phyloP scores from a whole-genome alignment of 1,284 basidiomycete species.

The Papiliotrema flavescens region DNA sequence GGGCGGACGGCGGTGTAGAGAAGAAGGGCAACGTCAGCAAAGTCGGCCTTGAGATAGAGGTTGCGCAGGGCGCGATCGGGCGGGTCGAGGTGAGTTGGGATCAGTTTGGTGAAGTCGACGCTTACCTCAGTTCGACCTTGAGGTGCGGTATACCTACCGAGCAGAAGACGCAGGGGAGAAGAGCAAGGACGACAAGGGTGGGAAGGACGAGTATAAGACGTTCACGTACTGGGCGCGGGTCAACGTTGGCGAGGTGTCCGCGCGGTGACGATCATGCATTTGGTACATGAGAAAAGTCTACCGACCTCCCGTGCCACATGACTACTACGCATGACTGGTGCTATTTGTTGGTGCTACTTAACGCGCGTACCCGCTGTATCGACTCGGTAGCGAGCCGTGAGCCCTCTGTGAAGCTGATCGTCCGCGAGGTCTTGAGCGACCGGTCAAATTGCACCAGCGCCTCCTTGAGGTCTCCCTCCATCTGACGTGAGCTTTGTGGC shows the following conservation, averaged over 20 bases:
- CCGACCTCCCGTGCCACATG: no score
- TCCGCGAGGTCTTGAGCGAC: slow-evolving; percentile 28
- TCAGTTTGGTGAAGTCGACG: background rate
- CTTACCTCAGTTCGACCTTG: slow-evolving; percentile 72
- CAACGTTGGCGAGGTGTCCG: slow-evolving; percentile 25
- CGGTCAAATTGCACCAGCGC: slow-evolving; percentile 34
- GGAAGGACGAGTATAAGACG: slow-evolving; percentile 43
- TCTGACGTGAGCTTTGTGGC: slow-evolving; percentile 7
- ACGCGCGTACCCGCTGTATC: slow-evolving; percentile 15
- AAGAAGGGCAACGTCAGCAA: slow-evolving; percentile 76
- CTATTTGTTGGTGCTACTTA: background rate
- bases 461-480: slow-evolving; percentile 28
- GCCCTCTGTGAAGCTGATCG: slow-evolving; percentile 39
- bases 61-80: slow-evolving; percentile 16
- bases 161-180: slow-evolving; percentile 61
- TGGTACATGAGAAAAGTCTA: no score
- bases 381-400: slow-evolving; percentile 40
- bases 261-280: no score
- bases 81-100: slow-evolving; percentile 21
- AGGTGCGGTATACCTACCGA: slow-evolving; percentile 85
- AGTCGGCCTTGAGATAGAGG: slow-evolving; percentile 54
- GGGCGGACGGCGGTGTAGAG: slow-evolving; percentile 35
- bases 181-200: slow-evolving; percentile 8
- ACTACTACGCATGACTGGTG: no score
- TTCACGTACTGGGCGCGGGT: slow-evolving; percentile 46